Evolutionary conservation across 768 basidiomycete genomes (phyloP), one percentile per base, ranked within the genome.

Genomic region (Tulasnella sp.): DNA sequence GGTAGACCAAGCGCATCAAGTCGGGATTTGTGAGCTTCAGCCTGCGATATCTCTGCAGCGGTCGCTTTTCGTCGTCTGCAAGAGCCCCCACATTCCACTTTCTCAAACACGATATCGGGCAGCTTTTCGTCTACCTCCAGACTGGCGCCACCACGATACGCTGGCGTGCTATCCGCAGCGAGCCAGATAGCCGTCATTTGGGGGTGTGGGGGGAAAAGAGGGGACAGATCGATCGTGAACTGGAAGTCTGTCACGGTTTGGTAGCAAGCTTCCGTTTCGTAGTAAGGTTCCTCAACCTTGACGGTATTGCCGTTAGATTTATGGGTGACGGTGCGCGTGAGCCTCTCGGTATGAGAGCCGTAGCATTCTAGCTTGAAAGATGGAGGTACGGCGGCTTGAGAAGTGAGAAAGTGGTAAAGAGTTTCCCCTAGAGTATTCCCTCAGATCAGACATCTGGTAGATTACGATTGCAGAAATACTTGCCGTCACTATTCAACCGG

Each of bases 331-430:
- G 71, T 66, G 32, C 77, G 76, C 3, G 72, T 69, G 40, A 70
- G 75, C 6, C 68, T 73, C 63, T 86, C 82, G 2, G 65, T 60
- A 63, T 84, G 84, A 0, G 74, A 72, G 9, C 84, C 84, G 12
- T 68, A 68, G 59, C 75, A 74, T 39, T 73, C 75, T 3, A 84
- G 65, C 32, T 69, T 66, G 59, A 75, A 70, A 17, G 59, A 66
- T 4, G 82, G 83, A 2, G 69, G 71, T 2, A 62, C 67, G 34
- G 63, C 66, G 1, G 81, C 73, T 52, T 82, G 78, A 4, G 73
- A 72, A 19, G 84, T 75, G 14, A 88, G 69, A 67, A 86, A 88
- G 56, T 83, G 78, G 65, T 83, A 85, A 19, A 86, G 73, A 0
- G 81, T 80, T 64, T 83, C 82, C 40, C 82, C 82, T 82, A 19